A percentile compares a stretch with the other conserved stretches of the same genome.
Conservation (phyloP, 768 basidiomycete species). For the Filobasidium floriforme region DNA sequence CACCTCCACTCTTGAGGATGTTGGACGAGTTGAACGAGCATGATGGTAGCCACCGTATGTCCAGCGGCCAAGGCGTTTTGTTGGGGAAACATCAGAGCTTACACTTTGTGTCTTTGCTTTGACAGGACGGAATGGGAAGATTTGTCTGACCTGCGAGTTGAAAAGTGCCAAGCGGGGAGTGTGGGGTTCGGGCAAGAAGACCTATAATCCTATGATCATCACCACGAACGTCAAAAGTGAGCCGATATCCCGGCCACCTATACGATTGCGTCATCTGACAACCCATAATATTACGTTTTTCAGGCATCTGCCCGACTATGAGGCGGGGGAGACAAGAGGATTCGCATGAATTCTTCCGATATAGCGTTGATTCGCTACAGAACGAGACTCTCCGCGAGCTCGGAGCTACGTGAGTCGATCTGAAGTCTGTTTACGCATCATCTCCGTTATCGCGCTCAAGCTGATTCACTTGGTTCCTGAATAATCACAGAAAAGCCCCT, state of each 20-base stretch:
- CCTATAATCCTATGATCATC: constrained; percentile 61
- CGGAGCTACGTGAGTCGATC: constrained; percentile 55
- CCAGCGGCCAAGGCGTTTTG: background rate
- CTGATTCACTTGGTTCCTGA: constrained; percentile 4
- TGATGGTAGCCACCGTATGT: constrained; percentile 56
- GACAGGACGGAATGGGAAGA: background rate
- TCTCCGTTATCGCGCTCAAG: background rate
- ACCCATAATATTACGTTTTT: background rate
- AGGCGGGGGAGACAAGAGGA: constrained; percentile 90
- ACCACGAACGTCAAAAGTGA: constrained; percentile 63
- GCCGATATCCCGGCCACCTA: constrained; percentile 31
- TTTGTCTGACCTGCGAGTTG: constrained; percentile 75
- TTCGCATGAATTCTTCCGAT: constrained; percentile 93
- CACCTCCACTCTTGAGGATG: constrained; percentile 61
- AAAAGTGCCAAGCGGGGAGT: constrained; percentile 55
- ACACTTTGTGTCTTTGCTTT: constrained; percentile 9
- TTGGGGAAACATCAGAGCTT: background rate
- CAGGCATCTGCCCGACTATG: constrained; percentile 87
- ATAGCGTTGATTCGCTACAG: constrained; percentile 84
- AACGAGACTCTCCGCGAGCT: constrained; percentile 67
- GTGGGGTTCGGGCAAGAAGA: constrained; percentile 38
- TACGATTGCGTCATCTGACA: background rate
- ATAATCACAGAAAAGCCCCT: constrained; percentile 33
- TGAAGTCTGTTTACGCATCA: background rate
- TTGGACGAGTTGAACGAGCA: constrained; percentile 42